Conservation (phyloP, 345 rosid genomes). For the Citropsis articulata region DNA sequence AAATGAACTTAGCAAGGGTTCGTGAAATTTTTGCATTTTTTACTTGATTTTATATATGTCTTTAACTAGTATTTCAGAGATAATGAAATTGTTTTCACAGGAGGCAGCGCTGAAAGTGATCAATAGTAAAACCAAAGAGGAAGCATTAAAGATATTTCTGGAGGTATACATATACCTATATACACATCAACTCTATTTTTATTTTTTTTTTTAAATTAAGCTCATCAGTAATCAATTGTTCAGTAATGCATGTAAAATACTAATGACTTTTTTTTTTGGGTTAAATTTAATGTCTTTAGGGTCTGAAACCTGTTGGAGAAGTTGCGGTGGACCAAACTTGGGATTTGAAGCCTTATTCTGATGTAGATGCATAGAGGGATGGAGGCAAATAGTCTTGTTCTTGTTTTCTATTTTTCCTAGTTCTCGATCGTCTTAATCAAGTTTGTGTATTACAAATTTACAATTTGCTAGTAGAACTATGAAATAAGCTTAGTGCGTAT, state of each 20-base stretch:
- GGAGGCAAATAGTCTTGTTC: no score
- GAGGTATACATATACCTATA: background rate
- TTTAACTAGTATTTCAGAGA: background rate
- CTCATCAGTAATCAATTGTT: no score
- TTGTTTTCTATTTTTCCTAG: no score
- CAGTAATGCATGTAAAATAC: no score
- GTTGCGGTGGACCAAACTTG: background rate
- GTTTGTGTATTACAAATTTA: no score
- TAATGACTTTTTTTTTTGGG: no score
- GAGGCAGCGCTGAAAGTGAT: conserved; percentile 23
- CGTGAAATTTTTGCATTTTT: background rate
- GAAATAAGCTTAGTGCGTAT: no score
- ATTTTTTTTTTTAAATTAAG: no score
- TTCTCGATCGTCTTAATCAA: no score
- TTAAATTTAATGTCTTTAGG: background rate
- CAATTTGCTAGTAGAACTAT: no score
- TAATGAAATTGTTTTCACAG: background rate
- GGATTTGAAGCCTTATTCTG: background rate
- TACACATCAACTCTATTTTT: no score
- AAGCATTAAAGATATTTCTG: conserved; percentile 21
- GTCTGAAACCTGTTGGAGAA: background rate
- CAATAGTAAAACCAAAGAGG: conserved; percentile 7
- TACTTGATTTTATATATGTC: background rate
- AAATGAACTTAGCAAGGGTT: conserved; percentile 16
- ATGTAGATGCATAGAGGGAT: background rate